phyloP scores from a whole-genome alignment of 371 early-diverging fungal species.

The Rhizopus sp. region DNA sequence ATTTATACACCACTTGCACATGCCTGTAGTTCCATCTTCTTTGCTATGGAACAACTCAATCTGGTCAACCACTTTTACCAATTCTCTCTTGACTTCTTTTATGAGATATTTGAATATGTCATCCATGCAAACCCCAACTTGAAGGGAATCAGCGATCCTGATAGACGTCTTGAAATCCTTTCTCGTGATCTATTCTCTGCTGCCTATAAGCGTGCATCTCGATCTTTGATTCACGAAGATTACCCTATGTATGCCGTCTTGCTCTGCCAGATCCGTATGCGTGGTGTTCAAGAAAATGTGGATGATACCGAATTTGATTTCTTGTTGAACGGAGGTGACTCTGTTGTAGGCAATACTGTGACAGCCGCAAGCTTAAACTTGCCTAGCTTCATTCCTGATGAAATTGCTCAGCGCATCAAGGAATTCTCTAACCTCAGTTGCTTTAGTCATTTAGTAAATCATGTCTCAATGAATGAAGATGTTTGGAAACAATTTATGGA shows the following conservation, averaged over 20 bases:
- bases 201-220: constrained; percentile 81
- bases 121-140: constrained; percentile 81
- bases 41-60: constrained; percentile 93
- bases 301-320: constrained; percentile 79
- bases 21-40: constrained; percentile 93
- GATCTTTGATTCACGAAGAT: constrained; percentile 89
- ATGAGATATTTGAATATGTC: constrained; percentile 89
- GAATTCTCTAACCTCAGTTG: constrained; percentile 55
- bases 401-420: constrained; percentile 55
- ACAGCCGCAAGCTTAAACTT: constrained; percentile 44
- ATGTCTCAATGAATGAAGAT: constrained; percentile 50
- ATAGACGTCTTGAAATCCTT: constrained; percentile 75
- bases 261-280: constrained; percentile 85
- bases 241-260: constrained; percentile 88
- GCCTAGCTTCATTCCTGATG: constrained; percentile 65
- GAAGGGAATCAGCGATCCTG: constrained; percentile 71
- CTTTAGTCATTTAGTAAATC: constrained; percentile 58
- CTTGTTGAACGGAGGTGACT: constrained; percentile 61
- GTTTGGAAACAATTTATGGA: constrained; percentile 66
- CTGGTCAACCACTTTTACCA: constrained; percentile 94
- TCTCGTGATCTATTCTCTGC: constrained; percentile 83
- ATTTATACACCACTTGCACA: constrained; percentile 92
- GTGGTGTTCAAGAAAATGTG: constrained; percentile 56
- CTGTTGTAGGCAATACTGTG: constrained; percentile 46
- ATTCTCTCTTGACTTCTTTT: constrained; percentile 97